Conservation (phyloP, 495 filamentous ascomycete genomes). For the Penicillium odoratum region DNA sequence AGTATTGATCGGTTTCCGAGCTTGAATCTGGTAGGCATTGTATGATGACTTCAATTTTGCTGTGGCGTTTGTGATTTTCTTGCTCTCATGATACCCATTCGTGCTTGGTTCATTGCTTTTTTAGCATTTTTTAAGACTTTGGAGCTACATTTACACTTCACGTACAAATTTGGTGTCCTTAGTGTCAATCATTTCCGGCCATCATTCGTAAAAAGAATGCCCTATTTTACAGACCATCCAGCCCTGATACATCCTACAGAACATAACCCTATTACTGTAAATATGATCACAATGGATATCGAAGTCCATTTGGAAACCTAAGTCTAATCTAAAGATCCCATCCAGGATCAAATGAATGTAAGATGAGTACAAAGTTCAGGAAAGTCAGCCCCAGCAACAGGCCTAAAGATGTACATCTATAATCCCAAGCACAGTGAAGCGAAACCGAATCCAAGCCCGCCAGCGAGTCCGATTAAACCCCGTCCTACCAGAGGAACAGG, state of each 20-base stretch:
- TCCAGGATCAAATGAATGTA: constrained; percentile 14
- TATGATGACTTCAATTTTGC: too few relatives aligned
- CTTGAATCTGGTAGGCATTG: background rate
- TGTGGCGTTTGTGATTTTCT: background rate
- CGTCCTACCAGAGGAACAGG: background rate
- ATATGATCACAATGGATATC: constrained; percentile 15
- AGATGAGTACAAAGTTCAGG: background rate
- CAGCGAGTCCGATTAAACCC: background rate
- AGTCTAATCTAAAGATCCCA: constrained; percentile 6
- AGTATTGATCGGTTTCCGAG: background rate
- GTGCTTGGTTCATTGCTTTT: too few relatives aligned
- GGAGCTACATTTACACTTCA: too few relatives aligned
- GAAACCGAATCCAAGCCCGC: background rate
- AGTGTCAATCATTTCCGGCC: too few relatives aligned
- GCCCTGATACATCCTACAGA: too few relatives aligned
- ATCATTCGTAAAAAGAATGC: too few relatives aligned
- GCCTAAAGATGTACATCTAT: background rate
- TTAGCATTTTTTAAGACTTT: too few relatives aligned
- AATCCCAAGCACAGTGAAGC: background rate
- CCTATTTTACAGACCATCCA: too few relatives aligned
- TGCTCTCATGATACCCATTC: background rate
- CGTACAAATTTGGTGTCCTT: too few relatives aligned
- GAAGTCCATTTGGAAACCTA: constrained; percentile 24
- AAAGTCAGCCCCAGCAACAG: background rate
- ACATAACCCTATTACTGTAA: too few relatives aligned